Percentiles rank a stretch among this genome's conserved stretches.
phyloP scores from a whole-genome alignment of 2,329 filamentous ascomycete species.

The Exophiala sideris region DNA sequence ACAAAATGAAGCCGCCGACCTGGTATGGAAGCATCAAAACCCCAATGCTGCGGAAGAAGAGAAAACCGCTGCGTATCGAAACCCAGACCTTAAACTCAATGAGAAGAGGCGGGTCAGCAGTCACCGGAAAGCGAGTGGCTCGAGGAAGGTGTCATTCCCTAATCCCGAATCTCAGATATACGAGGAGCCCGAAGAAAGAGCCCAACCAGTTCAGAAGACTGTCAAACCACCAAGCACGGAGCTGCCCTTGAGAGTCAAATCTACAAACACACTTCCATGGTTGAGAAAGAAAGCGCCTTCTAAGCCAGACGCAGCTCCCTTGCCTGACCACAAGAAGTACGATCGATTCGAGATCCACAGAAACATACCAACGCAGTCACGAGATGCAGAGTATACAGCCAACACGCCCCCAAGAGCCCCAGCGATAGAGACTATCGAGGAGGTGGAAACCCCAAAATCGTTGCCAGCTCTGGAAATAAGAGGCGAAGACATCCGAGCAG shows the following conservation, averaged over 20 bases:
- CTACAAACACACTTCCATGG: conserved; percentile 60
- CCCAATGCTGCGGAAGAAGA: conserved; percentile 49
- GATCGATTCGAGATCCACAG: conserved; percentile 71
- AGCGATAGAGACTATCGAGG: conserved; percentile 23
- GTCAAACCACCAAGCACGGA: conserved; percentile 29
- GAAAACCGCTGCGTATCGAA: conserved; percentile 46
- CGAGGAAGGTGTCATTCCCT: conserved; percentile 52
- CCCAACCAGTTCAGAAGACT: background rate
- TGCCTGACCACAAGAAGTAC: conserved; percentile 45
- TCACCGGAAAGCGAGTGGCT: conserved; percentile 37
- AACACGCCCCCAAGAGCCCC: conserved; percentile 50
- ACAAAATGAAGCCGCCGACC: conserved; percentile 60
- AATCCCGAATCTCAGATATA: conserved; percentile 67
- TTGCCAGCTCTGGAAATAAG: conserved; percentile 75
- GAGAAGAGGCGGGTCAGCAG: conserved; percentile 21
- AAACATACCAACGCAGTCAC: conserved; percentile 78
- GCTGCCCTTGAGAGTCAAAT: conserved; percentile 55
- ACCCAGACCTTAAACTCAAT: conserved; percentile 38
- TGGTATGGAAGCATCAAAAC: conserved; percentile 63
- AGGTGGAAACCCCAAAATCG: conserved; percentile 46
- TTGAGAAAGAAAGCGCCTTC: conserved; percentile 40
- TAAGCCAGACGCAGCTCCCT: conserved; percentile 31
- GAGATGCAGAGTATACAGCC: conserved; percentile 73
- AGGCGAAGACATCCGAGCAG: conserved; percentile 80
- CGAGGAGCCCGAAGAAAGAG: conserved; percentile 69